Evolutionary conservation across 139 green algal genomes (phyloP).

Genomic region (Chlorella ohadii): DNA sequence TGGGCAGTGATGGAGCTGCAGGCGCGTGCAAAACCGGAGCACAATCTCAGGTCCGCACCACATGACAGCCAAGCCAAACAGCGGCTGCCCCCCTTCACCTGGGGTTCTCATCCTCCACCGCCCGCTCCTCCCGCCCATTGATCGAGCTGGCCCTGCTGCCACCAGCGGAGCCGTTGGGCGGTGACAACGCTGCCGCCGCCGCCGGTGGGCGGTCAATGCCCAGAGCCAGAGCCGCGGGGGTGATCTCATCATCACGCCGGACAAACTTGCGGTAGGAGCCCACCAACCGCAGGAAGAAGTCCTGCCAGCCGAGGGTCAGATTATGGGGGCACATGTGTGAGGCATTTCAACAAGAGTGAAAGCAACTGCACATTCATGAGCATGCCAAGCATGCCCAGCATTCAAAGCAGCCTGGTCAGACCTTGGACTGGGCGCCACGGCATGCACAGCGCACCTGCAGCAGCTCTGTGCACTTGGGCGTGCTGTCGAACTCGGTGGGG

Average conservation of each 20-base stretch:
- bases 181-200: not conserved
- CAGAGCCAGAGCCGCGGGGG: not conserved
- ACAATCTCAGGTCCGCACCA: too few relatives aligned
- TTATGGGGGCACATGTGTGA: not conserved
- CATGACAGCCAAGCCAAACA: too few relatives aligned
- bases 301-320: not conserved
- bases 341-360: too few relatives aligned
- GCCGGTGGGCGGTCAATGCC: conserved; percentile 12
- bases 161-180: not conserved
- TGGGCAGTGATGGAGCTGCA: too few relatives aligned
- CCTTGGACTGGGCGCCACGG: too few relatives aligned
- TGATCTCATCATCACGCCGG: conserved; percentile 15
- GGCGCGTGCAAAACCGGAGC: too few relatives aligned
- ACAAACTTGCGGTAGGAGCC: conserved; percentile 26
- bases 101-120: not conserved
- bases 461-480: conserved; percentile 37
- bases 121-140: not conserved
- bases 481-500: conserved; percentile 81
- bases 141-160: not conserved
- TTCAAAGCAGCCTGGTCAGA: too few relatives aligned
- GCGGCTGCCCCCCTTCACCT: too few relatives aligned
- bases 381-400: too few relatives aligned
- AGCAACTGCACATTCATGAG: too few relatives aligned
- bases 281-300: conserved; percentile 15
- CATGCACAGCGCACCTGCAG: not conserved